Percentiles rank a stretch among this genome's conserved stretches.
These are phyloP conservation scores for Phytophthora citrophthora DNA, from an alignment of 352 stramenopile genomes.

Conservation along the genomic window DNA sequence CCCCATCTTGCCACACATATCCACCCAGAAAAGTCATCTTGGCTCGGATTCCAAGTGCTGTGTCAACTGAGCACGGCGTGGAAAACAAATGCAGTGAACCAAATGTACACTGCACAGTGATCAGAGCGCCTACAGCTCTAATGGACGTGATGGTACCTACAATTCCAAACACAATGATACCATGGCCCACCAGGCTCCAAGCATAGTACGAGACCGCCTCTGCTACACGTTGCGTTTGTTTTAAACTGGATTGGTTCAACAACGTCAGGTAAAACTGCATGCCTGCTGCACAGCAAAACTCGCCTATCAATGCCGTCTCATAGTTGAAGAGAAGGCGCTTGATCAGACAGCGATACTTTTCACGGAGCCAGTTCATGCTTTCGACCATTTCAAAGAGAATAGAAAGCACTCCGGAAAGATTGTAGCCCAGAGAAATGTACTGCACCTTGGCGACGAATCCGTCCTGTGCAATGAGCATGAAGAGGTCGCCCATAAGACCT, in stretches of 20 bases:
- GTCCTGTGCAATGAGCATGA: constrained; percentile 27
- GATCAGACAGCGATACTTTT: neutral
- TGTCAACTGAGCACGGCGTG: constrained; percentile 11
- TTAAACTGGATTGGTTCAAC: constrained; percentile 22
- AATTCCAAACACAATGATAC: constrained; percentile 23
- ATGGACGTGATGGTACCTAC: constrained; percentile 17
- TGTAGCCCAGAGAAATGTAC: constrained; percentile 24
- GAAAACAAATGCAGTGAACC: constrained; percentile 8
- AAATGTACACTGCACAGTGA: constrained; percentile 8
- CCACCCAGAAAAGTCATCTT: constrained; percentile 15
- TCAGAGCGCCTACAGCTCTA: constrained; percentile 6
- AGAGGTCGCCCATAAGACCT: constrained; percentile 30
- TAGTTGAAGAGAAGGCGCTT: constrained; percentile 31
- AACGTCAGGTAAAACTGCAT: constrained; percentile 26
- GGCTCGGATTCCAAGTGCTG: constrained; percentile 3
- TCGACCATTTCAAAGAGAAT: constrained; percentile 31
- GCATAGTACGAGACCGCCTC: constrained; percentile 23
- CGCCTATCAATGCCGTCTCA: constrained; percentile 24
- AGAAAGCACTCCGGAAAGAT: constrained; percentile 23
- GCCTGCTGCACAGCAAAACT: constrained; percentile 12
- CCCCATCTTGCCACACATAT: constrained; percentile 2
- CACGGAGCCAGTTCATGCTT: constrained; percentile 7
- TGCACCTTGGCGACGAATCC: constrained; percentile 21
- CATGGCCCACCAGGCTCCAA: constrained; percentile 19
- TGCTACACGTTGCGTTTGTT: constrained; percentile 2